Evolutionary conservation across 2,329 filamentous ascomycete species (phyloP).

Genomic region (Elsinoe perseae): DNA sequence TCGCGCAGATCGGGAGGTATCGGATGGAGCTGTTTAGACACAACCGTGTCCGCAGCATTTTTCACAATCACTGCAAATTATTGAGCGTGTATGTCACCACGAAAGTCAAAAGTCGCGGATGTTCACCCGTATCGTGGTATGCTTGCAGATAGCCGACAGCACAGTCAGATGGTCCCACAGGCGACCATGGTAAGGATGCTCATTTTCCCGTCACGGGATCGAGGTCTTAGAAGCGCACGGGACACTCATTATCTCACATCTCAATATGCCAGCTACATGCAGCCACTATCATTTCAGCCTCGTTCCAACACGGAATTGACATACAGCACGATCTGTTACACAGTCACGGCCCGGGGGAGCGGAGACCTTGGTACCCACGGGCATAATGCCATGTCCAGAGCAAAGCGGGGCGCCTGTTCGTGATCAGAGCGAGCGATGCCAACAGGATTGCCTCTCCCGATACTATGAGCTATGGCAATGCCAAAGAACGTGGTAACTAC

Average conservation of each 20-base stretch:
- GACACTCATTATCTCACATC: background rate
- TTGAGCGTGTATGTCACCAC: background rate
- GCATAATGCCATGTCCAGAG: background rate
- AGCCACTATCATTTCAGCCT: background rate
- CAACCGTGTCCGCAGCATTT: background rate
- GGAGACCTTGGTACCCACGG: background rate
- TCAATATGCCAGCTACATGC: background rate
- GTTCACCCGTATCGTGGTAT: no score
- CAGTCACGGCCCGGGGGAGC: background rate
- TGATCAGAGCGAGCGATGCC: background rate
- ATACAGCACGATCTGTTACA: background rate
- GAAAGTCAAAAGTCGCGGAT: background rate
- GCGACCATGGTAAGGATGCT: background rate
- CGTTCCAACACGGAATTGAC: background rate
- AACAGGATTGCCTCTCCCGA: background rate
- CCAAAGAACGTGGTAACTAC: background rate
- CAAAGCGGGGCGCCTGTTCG: background rate
- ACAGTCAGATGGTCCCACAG: background rate
- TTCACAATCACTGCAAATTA: background rate
- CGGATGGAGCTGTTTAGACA: background rate
- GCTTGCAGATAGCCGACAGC: no score
- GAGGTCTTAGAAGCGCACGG: background rate
- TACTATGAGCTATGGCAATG: background rate
- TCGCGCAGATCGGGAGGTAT: background rate
- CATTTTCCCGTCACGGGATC: background rate